Base-by-base conservation (phyloP, 805 yeast species). In the Lachancea fermentati region DNA sequence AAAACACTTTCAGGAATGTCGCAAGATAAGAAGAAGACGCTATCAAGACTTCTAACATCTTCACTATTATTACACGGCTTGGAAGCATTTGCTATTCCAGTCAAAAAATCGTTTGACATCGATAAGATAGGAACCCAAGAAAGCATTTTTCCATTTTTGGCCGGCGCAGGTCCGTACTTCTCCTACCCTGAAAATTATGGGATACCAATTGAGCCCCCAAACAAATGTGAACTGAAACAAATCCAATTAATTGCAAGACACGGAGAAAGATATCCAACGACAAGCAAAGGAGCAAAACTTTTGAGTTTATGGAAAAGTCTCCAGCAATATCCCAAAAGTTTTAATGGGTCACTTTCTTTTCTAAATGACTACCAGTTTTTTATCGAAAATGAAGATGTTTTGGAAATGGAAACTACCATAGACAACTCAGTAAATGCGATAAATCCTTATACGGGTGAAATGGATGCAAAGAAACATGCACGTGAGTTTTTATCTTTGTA, bases 211-310 rank as follows among this genome's bases (percentile, higher is more conserved):
- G 74, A 64, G 7, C 48, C 66, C 1, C 81, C 83, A 19, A 47
- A 38, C 11, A 65, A 58, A 6, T 79, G 85, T 58, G 51, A 60
- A 4, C 66, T 79, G 41, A 76, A 75, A 49, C 91, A 83, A 58
- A 85, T 82, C 7, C 87, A 81, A 49, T 62, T 83, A 16, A 62
- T 82, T 37, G 78, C 79, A 49, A 73, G 95, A 54, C 94, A 86
- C 54, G 94, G 91, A 15, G 93, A 85, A 58, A 67, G 95, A 48
- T 83, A 69, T 53, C 87, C 86, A 3, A 72, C 83, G 3, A 58
- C 50, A 2, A 62, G 66, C n/a, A 63, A 69, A 3, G 63, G 56
- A 17, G 49, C 56, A 4, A 66, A 66, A 42, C 62, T 78, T 50
- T 56, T 55, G 31, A 48, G 49, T 15, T 42, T 49, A 4, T 52